Base-by-base conservation (phyloP, 2,329 filamentous ascomycete genomes). In the Botrytis elliptica region DNA sequence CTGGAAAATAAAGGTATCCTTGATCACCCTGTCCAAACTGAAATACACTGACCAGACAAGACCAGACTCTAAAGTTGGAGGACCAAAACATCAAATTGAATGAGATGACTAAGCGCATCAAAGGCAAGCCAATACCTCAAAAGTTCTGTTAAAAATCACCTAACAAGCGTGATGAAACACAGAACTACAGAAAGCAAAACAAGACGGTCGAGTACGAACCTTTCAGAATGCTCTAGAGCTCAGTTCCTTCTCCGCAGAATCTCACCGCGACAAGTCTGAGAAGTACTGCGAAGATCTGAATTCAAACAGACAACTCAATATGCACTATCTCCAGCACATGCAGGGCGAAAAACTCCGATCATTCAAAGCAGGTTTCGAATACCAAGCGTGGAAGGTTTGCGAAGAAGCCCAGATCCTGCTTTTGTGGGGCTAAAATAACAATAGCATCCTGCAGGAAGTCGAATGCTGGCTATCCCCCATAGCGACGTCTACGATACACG, bases 401-500 rank as follows among this genome's bases (percentile, higher is more conserved):
- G 3, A 3, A 14, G 49, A 3, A 14, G 0, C 25, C 5, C 5
- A 16, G 14, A 14, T 3, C 10, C 12, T 16, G 14, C 25, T 52
- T n/a, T 2, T 1, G 1, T n/a, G 25, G 12, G 12, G 2, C 2
- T 16, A 16, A 6, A 4, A 52, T 12, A 10, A 12, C 25, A 52
- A 10, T 1, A 14, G 25, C 2, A 52, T 52, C 14, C n/a, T 16
- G 3, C 20, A 6, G 25, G 25, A 52, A n/a, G 4, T n/a, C 10
- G 25, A 52, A 52, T n/a, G 1, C 5, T 52, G 0, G 5, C n/a
- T 52, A 3, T n/a, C 5, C 12, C 12, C 25, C 22, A n/a, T n/a
- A 52, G 12, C 25, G n/a, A 16, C 25, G 16, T 52, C 22, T 16
- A 16, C 25, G 16, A 6, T 14, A 52, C 5, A n/a, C 14, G 49